Base-by-base conservation (phyloP, 1,139 yeast genomes). In the Candida labiduridarum region DNA sequence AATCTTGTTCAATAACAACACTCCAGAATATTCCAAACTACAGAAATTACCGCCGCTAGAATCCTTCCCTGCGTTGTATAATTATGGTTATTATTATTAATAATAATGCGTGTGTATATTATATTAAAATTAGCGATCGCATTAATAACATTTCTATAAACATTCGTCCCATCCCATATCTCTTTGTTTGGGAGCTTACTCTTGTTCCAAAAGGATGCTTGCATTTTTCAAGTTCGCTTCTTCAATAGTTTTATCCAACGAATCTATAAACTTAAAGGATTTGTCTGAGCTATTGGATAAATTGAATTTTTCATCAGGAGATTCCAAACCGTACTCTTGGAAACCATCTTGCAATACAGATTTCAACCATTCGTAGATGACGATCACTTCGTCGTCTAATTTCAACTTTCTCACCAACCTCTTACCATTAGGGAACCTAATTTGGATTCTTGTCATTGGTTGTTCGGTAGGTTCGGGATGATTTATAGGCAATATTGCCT, bases 381-480 rank as follows among this genome's bases (percentile, higher is more conserved):
- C 49, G 9, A 55, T 55, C 0, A 95, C 88, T 4, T 76, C 69
- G 57, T 87, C 95, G 4, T 71, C 63, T 9, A 79, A 60, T 12
- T 69, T 69, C 60, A 94, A 88, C 56, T 90, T 80, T 52, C 90
- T 85, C n/a, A 94, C 86, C 12, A 87, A 71, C 54, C 98, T 76
- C 49, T 85, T 80, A 19, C 98, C 98, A 60, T 87, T 91, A 15
- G 95, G 96, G 41, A 90, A 81, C 52, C 98, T 78, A 18, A 95
- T 79, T 67, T 94, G 99, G 22, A 95, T 80, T 59, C 99, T 75
- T 1, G 97, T 89, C 1, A 83, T 79, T 1, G 79, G 68, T 2
- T 78, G 77, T 0, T 84, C 78, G n/a, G 78, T 74, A 0, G 83
- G 72, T 57, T 89, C 96, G 0, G 70, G 69, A 51, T 84, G 84